Conservation (phyloP, 345 rosid genomes). For the Bretschneidera sinensis region DNA sequence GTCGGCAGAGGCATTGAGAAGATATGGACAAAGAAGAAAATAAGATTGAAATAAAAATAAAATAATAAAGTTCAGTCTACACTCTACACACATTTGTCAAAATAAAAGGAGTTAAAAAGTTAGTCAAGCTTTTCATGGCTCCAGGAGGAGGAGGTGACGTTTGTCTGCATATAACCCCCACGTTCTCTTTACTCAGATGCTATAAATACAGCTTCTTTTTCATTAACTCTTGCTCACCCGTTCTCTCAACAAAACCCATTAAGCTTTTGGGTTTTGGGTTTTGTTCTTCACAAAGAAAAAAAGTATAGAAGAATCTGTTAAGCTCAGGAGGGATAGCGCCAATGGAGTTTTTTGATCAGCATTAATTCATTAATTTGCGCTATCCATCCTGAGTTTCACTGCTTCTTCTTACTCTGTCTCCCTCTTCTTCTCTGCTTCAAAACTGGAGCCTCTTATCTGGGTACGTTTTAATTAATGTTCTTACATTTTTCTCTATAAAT, state of each 20-base stretch:
- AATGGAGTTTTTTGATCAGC: conserved; percentile 10
- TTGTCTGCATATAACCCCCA: neutral
- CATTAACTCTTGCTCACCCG: neutral
- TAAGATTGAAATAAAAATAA: neutral
- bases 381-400: conserved; percentile 82
- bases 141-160: neutral
- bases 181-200: neutral
- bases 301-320: conserved; percentile 57
- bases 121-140: neutral
- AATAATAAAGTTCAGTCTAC: too few species aligned
- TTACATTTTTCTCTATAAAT: too few species aligned
- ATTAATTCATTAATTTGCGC: conserved; percentile 31
- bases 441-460: neutral
- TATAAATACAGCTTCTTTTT: neutral
- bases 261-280: neutral
- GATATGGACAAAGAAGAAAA: too few species aligned
- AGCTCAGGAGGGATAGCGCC: conserved; percentile 97
- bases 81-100: neutral
- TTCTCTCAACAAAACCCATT: neutral
- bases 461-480: neutral
- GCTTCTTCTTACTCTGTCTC: conserved; percentile 41
- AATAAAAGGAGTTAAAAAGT: neutral
- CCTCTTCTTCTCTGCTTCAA: neutral
- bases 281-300: neutral
- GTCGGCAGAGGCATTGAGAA: neutral